Conservation (phyloP, 441 rosid species). For the Mallotus repandus region DNA sequence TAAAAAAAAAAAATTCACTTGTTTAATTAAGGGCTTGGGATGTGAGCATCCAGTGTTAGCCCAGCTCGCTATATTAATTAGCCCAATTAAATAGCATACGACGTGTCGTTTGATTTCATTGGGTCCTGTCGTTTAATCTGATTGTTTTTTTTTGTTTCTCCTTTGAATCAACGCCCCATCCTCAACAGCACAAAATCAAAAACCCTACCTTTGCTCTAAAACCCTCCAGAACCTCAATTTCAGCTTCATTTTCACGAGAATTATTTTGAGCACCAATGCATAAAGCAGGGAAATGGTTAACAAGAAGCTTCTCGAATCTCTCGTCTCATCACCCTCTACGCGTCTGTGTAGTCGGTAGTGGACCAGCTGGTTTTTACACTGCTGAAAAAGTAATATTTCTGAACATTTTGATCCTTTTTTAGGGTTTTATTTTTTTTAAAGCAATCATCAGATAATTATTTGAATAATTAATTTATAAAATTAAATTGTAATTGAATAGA, state of each 20-base stretch:
- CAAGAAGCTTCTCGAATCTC: slow-evolving; percentile 41
- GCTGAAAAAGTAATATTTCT: slow-evolving; percentile 66
- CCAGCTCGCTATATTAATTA: too few species aligned
- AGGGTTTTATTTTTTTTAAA: not conserved
- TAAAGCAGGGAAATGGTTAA: slow-evolving; percentile 37
- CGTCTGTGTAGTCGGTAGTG: slow-evolving; percentile 90
- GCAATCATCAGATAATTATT: not conserved
- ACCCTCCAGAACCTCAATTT: too few species aligned
- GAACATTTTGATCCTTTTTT: not conserved
- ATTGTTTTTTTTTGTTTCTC: too few species aligned
- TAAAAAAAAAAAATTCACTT: too few species aligned
- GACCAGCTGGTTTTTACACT: slow-evolving; percentile 92
- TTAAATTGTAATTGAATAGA: slow-evolving; percentile 31
- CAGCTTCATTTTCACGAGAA: not conserved
- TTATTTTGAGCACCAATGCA: slow-evolving; percentile 16
- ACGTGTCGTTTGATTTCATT: too few species aligned
- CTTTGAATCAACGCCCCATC: too few species aligned
- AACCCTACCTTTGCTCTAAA: not conserved
- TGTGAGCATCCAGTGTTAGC: too few species aligned
- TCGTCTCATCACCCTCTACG: slow-evolving; percentile 49
- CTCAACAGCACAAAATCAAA: not conserved
- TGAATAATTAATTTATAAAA: not conserved
- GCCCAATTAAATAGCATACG: too few species aligned
- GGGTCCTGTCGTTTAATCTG: not conserved
- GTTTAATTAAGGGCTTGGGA: too few species aligned